Evolutionary conservation across 2,329 filamentous ascomycete genomes (phyloP), one percentile per base, ranked within the genome.

Genomic region (Magnaporthiopsis poae): DNA sequence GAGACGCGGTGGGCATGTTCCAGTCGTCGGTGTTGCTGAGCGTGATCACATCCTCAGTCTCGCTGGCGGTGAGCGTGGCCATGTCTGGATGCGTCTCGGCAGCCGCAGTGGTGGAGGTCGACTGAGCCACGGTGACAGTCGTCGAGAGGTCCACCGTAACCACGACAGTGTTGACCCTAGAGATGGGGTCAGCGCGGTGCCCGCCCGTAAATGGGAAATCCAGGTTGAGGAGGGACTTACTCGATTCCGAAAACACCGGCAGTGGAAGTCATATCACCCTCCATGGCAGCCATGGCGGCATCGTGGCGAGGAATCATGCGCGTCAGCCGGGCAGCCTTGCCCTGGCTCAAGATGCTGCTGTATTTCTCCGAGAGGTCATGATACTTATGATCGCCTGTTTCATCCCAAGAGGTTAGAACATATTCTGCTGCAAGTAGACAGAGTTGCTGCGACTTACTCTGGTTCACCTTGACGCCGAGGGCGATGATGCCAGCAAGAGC

Each of bases 381-480:
- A 62, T 70, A 71, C 35, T 27, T 59, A 18, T 66, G 25, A 60
- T 70, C 66, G 65, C 68, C 71, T 73, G 60, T 2, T 35, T 18
- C 13, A 18, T 46, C 13, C 18, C 31, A 13, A 18, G 15, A 18
- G 39, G 15, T 46, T 46, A 46, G 15, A 46, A 7, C 8, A 25
- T 2, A 15, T 21, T 18, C 2, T 5, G 18, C 25, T 13, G 33
- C 21, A 25, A 36, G 18, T 13, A 36, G 15, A 13, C 15, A 36
- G 15, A 13, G 39, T 46, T 18, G 35, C 39, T 46, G 15, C 27
- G 11, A 64, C 63, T 56, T 59, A 64, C 63, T 31, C 25, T 64
- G 36, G 52, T 29, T 27, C 27, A 64, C 59, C 36, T 59, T 56
- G 25, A 64, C 63, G 36, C 63, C 63, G n/a, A 64, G 36, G 33